Evolutionary conservation across 2,329 filamentous ascomycete species (phyloP).

Genomic region (Basipetospora chlamydospora): DNA sequence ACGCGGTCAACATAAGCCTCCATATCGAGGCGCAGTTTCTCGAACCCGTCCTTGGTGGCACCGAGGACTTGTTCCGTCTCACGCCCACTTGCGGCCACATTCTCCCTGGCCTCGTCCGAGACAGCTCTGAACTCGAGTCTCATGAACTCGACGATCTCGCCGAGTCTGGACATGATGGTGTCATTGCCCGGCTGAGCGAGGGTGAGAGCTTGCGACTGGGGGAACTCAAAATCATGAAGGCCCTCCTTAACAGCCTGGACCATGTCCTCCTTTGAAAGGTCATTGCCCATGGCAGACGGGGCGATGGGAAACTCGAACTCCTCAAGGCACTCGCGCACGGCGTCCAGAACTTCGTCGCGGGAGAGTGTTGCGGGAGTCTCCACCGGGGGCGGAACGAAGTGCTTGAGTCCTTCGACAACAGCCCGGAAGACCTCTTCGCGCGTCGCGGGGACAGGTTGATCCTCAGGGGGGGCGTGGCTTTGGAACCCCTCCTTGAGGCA

Average conservation of each 20-base stretch:
- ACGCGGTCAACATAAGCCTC: constrained; percentile 67
- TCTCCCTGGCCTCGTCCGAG: constrained; percentile 57
- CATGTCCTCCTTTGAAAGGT: constrained; percentile 48
- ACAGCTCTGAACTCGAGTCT: constrained; percentile 43
- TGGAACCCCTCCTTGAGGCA: constrained; percentile 77
- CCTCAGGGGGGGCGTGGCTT: constrained; percentile 48
- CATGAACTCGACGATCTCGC: constrained; percentile 51
- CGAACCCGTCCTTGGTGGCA: constrained; percentile 74
- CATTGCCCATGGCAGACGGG: constrained; percentile 35
- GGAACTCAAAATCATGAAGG: constrained; percentile 34
- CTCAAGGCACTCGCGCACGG: constrained; percentile 74
- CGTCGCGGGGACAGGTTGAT: constrained; percentile 45
- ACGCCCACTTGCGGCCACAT: constrained; percentile 60
- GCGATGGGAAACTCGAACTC: constrained; percentile 64
- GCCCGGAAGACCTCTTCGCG: constrained; percentile 76
- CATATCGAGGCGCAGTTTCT: constrained; percentile 65
- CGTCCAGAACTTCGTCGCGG: constrained; percentile 68
- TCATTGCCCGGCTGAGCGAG: constrained; percentile 25
- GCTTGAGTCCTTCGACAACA: constrained; percentile 71
- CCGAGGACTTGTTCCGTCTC: constrained; percentile 83
- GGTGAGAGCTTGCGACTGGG: constrained; percentile 23
- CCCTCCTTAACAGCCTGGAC: constrained; percentile 49
- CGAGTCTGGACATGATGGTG: constrained; percentile 39
- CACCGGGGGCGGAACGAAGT: constrained; percentile 61
- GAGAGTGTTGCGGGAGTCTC: constrained; percentile 56